Evolutionary conservation across 1,139 yeast species (phyloP).

Genomic region (Lodderomyces margitis): DNA sequence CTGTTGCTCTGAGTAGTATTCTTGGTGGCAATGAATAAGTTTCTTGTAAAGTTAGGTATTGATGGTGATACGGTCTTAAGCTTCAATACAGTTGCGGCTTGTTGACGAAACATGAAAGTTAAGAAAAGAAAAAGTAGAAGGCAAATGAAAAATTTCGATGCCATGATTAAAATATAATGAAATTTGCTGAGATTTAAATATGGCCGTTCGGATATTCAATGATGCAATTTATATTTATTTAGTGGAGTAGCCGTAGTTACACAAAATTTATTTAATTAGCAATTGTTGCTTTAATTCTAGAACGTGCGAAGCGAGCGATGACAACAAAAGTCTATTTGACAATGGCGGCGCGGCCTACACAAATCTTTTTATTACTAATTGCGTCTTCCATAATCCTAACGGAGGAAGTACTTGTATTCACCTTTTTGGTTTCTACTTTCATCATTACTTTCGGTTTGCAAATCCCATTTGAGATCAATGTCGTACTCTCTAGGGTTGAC

Average conservation of each 20-base stretch:
- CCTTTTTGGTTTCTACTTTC: slow-evolving; percentile 55
- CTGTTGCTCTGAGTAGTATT: neutral
- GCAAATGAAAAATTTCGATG: slow-evolving; percentile 1
- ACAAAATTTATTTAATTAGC: neutral
- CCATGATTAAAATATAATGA: neutral
- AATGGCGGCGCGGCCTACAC: too few species aligned
- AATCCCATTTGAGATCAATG: slow-evolving; percentile 60
- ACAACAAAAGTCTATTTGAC: too few species aligned
- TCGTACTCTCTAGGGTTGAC: slow-evolving; percentile 84
- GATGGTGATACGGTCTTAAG: neutral
- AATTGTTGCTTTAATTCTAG: neutral
- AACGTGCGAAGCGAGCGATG: too few species aligned
- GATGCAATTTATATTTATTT: too few species aligned
- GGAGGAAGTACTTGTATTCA: slow-evolving; percentile 62
- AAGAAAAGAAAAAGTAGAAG: neutral
- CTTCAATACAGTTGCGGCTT: neutral
- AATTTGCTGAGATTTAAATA: neutral
- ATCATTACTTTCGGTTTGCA: slow-evolving; percentile 53
- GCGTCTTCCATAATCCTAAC: too few species aligned
- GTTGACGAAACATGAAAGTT: slow-evolving; percentile 1
- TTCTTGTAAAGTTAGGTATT: neutral
- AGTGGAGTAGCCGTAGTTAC: neutral
- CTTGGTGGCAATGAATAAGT: neutral
- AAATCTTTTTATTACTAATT: neutral
- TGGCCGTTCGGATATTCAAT: neutral